Evolutionary conservation across 208 protist species (phyloP).

Genomic region (Acanthamoeba sp.): DNA sequence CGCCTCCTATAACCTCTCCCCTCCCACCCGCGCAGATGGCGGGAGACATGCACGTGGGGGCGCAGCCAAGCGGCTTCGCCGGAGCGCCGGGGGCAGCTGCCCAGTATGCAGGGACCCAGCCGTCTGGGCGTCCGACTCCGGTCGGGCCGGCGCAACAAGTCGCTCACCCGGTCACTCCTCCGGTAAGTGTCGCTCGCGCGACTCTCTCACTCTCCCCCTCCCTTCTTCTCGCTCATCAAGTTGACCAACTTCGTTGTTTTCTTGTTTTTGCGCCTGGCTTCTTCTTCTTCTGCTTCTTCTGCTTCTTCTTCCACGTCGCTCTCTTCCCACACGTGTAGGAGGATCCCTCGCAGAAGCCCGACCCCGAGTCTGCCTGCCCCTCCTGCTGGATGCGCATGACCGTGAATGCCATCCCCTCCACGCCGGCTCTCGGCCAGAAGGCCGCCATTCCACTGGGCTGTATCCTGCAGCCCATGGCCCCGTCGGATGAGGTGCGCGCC

Average conservation of each 20-base stretch:
- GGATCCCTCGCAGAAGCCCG: neutral
- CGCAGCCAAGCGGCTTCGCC: neutral
- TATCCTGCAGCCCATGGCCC: constrained; percentile 79
- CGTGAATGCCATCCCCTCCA: constrained; percentile 78
- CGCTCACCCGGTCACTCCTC: constrained; percentile 12
- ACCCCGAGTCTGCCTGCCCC: neutral
- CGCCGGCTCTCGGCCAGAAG: constrained; percentile 50
- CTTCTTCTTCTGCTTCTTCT: too few species aligned
- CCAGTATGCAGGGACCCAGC: neutral
- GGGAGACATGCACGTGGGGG: neutral
- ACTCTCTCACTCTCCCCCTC: too few species aligned
- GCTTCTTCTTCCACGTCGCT: too few species aligned
- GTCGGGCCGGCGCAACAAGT: neutral
- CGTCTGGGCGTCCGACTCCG: neutral
- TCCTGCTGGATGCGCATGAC: constrained; percentile 77
- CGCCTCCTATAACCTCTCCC: neutral
- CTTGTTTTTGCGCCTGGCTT: too few species aligned
- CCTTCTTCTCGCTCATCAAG: too few species aligned
- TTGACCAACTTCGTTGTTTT: too few species aligned
- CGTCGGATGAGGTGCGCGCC: constrained; percentile 35
- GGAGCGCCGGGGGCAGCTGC: neutral
- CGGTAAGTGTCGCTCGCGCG: neutral
- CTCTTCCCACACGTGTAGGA: neutral
- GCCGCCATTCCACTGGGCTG: constrained; percentile 79
- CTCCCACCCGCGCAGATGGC: neutral